These are phyloP conservation scores for Penicillium glabrum DNA, from an alignment of 2,329 filamentous ascomycete genomes.

Conservation along the genomic window DNA sequence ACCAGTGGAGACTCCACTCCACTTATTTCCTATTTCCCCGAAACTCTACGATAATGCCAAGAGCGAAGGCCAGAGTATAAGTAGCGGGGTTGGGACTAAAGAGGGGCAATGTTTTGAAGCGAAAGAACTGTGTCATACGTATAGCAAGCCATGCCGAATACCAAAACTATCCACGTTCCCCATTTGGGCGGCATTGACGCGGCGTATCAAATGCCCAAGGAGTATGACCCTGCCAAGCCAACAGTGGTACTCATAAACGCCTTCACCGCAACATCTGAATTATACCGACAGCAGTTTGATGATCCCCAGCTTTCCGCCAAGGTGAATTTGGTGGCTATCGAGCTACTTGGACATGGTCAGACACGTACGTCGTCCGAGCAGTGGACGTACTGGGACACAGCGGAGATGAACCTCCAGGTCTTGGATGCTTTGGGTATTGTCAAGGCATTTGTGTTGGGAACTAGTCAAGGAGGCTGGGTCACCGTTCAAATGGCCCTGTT, in stretches of 20 bases:
- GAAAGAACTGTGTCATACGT: neutral
- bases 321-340: slow-evolving; percentile 55
- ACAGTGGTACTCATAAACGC: slow-evolving; percentile 54
- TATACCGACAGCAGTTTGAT: slow-evolving; percentile 45
- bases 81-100: neutral
- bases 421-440: slow-evolving; percentile 50
- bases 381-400: slow-evolving; percentile 58
- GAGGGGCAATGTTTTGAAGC: neutral
- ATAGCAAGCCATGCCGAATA: slow-evolving; percentile 20
- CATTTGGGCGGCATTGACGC: slow-evolving; percentile 53
- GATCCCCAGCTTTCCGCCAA: slow-evolving; percentile 33
- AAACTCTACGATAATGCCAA: neutral
- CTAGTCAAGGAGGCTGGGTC: slow-evolving; percentile 57
- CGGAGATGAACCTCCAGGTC: slow-evolving; percentile 55
- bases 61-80: neutral
- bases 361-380: slow-evolving; percentile 47
- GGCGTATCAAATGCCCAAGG: slow-evolving; percentile 48
- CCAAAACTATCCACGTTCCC: slow-evolving; percentile 43
- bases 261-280: slow-evolving; percentile 51
- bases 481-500: slow-evolving; percentile 54
- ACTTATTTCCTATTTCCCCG: slow-evolving; percentile 1
- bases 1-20: neutral
- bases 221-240: slow-evolving; percentile 52
- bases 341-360: slow-evolving; percentile 54
- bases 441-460: slow-evolving; percentile 51